Conservation (phyloP, 2,329 filamentous ascomycete species). For the Fusarium luffae region DNA sequence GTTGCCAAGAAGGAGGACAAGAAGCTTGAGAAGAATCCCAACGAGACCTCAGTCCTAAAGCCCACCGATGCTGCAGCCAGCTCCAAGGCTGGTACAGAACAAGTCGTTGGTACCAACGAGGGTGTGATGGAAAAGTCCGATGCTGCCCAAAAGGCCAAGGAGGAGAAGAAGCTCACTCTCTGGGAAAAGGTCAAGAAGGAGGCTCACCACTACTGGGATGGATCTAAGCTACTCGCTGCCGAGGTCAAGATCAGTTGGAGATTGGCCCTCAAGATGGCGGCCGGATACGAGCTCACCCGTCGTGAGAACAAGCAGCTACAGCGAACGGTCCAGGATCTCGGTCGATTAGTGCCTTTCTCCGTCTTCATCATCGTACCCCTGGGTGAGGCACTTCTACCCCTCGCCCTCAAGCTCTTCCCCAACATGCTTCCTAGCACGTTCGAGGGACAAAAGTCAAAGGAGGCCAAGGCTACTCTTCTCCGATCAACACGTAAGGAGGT, state of each 20-base stretch:
- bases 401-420: constrained; percentile 94
- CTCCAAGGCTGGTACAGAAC: constrained; percentile 52
- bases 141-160: constrained; percentile 66
- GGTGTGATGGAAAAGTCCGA: constrained; percentile 71
- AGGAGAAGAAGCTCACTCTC: constrained; percentile 86
- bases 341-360: constrained; percentile 92
- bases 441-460: constrained; percentile 89
- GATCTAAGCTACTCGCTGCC: constrained; percentile 90
- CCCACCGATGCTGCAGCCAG: constrained; percentile 46
- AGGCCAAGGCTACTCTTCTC: constrained; percentile 84
- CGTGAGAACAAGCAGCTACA: constrained; percentile 93
- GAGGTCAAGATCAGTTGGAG: constrained; percentile 94
- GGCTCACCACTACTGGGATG: constrained; percentile 95
- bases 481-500: constrained; percentile 93
- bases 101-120: constrained; percentile 64
- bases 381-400: constrained; percentile 88
- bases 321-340: constrained; percentile 93
- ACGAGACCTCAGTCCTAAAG: constrained; percentile 16
- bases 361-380: constrained; percentile 98
- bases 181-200: constrained; percentile 97
- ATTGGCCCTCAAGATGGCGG: constrained; percentile 95
- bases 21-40: constrained; percentile 41
- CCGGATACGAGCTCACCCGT: constrained; percentile 94
- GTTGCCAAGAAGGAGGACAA: constrained; percentile 53
- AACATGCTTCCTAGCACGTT: constrained; percentile 98